Base-by-base conservation (phyloP, 306 rosid species). In the Rosa persica region DNA sequence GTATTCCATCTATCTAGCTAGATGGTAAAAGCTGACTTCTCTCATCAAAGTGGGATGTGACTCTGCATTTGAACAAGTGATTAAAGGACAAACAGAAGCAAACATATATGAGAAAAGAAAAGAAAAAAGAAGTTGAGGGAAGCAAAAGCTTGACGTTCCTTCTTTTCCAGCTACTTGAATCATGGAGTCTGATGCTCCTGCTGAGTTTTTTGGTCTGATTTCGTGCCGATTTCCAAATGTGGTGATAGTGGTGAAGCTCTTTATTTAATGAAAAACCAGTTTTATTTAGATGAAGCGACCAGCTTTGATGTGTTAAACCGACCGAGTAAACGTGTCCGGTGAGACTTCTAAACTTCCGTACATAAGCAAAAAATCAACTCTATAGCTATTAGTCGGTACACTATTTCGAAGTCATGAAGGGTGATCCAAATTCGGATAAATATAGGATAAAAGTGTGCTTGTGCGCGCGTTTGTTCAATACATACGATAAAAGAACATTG, bases 41-140 rank as follows among this genome's bases (percentile, higher is more conserved):
- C 84, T 86, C 84, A 79, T 72, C 85, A 20, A 80, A 83, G 91
- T 89, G 92, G 90, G 87, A 89, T 88, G 85, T 88, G 96, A 93
- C 93, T 85, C 81, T 86, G 89, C 92, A 76, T 83, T 67, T 80
- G 87, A 81, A 76, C 44, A 20, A 87, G 91, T 84, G 86, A 8
- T 38, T 9, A 8, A 5, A 49, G 71, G 71, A 67, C 71, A 67
- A 67, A 36, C 22, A 34, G 69, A 30, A 62, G 69, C 43, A 39
- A 38, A 36, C 70, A 38, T 8, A 38, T 6, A 16, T 7, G 10
- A 30, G 40, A 23, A 61, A 27, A n/a, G 10, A 16, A 46, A 17
- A 15, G 3, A 8, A 9, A 39, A 16, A 9, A 2, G 2, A 0
- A 40, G 9, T 34, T 11, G 60, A 42, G 42, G 80, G 75, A 85